Evolutionary conservation across 2,329 filamentous ascomycete species (phyloP).

Genomic region (Penicillium sp.): DNA sequence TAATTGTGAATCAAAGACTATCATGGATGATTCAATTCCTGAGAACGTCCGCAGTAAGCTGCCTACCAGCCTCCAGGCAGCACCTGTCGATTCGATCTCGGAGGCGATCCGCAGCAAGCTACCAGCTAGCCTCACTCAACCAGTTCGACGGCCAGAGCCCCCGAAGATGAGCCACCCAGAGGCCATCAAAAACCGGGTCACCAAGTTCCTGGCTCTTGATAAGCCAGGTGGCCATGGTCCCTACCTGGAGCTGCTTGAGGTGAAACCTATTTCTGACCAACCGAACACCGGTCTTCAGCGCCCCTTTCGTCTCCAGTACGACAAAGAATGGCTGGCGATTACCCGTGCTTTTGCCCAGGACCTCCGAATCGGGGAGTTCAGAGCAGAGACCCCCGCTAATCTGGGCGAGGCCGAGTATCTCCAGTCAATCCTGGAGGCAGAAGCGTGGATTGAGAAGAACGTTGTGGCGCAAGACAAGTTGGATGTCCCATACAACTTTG

Average conservation of each 20-base stretch:
- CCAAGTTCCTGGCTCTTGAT: slow-evolving; percentile 84
- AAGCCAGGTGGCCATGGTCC: slow-evolving; percentile 73
- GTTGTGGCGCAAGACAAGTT: slow-evolving; percentile 64
- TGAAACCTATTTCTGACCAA: slow-evolving; percentile 51
- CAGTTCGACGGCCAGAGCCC: slow-evolving; percentile 32
- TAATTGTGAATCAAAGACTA: not conserved
- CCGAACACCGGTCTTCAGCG: slow-evolving; percentile 25
- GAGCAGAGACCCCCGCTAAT: slow-evolving; percentile 57
- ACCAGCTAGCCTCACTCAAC: slow-evolving; percentile 24
- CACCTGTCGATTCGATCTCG: slow-evolving; percentile 28
- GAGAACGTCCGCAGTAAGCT: slow-evolving; percentile 70
- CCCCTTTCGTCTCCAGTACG: slow-evolving; percentile 71
- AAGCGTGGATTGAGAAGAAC: slow-evolving; percentile 78
- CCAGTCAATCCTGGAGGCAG: slow-evolving; percentile 67
- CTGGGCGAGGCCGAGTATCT: slow-evolving; percentile 69
- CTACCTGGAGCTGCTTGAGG: slow-evolving; percentile 76
- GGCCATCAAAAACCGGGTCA: slow-evolving; percentile 74
- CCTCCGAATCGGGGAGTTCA: slow-evolving; percentile 63
- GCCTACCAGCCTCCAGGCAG: slow-evolving; percentile 66
- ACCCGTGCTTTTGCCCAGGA: slow-evolving; percentile 73
- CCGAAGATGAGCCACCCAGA: slow-evolving; percentile 65
- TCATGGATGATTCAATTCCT: slow-evolving; percentile 29
- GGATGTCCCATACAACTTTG: slow-evolving; percentile 75
- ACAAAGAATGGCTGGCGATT: slow-evolving; percentile 94
- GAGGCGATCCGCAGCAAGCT: slow-evolving; percentile 62